Evolutionary conservation across 2,329 filamentous ascomycete genomes (phyloP).

Genomic region (Incumbomyces delicatus): DNA sequence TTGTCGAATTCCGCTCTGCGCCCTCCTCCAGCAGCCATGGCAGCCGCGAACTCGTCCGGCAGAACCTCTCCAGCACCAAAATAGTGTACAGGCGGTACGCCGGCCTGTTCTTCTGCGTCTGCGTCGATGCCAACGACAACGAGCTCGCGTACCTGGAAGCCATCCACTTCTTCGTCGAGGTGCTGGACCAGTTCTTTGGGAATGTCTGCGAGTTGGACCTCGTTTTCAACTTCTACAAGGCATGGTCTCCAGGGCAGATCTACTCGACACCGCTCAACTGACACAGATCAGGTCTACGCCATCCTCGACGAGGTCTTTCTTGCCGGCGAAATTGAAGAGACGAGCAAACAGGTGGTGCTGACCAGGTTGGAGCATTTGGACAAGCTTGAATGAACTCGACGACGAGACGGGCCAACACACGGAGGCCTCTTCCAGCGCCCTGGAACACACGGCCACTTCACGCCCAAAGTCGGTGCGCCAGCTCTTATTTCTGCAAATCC

Average conservation of each 20-base stretch:
- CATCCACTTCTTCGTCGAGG: constrained; percentile 99
- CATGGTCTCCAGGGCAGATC: constrained; percentile 24
- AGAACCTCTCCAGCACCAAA: constrained; percentile 52
- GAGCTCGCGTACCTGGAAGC: constrained; percentile 94
- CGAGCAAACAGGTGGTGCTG: constrained; percentile 93
- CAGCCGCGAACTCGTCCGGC: constrained; percentile 16
- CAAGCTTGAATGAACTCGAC: constrained; percentile 64
- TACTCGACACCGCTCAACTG: background rate
- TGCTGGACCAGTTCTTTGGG: constrained; percentile 95
- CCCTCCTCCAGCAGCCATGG: constrained; percentile 10
- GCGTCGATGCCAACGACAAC: constrained; percentile 98
- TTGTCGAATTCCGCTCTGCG: constrained; percentile 64
- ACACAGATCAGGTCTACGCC: constrained; percentile 63
- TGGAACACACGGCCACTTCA: too few species aligned
- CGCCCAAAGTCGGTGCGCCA: too few species aligned
- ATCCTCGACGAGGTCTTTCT: constrained; percentile 98
- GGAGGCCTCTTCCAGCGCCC: too few species aligned
- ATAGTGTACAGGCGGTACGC: constrained; percentile 96
- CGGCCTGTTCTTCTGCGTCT: constrained; percentile 97
- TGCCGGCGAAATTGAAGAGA: constrained; percentile 96
- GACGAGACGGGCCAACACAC: background rate
- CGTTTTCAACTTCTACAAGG: constrained; percentile 63
- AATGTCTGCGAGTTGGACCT: constrained; percentile 98
- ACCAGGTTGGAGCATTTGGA: constrained; percentile 91
- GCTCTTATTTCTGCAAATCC: too few species aligned